Base-by-base conservation (phyloP, 306 rosid genomes). In the Gynostemma pentaphyllum region DNA sequence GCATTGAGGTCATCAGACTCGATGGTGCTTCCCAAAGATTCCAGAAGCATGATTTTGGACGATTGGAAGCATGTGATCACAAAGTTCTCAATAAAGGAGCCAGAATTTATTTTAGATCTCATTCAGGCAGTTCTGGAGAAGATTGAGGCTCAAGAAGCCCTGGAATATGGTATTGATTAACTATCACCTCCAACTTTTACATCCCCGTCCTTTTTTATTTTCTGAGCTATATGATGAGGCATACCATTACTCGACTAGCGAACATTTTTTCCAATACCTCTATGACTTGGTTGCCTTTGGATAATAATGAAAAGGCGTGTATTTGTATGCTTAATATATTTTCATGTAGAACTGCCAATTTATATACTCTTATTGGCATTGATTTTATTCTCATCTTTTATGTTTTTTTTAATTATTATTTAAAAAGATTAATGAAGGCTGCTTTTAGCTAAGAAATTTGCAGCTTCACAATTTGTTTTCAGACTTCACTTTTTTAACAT, bases 71-170 rank as follows among this genome's bases (percentile, higher is more conserved):
- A 47, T 79, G 65, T 81, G 65, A 54, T 88, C 40, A 64, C 62
- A 30, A 84, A 68, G 73, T 72, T 86, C 65, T 68, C 82, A 40
- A 76, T 75, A 28, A 86, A 84, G 82, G 90, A 86, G 62, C 97
- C 99, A 22, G 97, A 94, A 62, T 78, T 94, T 59, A 75, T 68
- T 63, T 66, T 81, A 70, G 74, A 81, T 45, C 97, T 94, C 73
- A 88, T 94, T n/a, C 69, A 70, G 70, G 72, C 79, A 68, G 82
- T 84, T 64, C 94, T 88, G 18, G 76, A 78, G 75, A 81, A 62
- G 87, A 78, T 88, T 53, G 85, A 86, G 74, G 70, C 75, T 60
- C 81, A 1, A 68, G 82, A 75, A 71, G 75, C 67, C 54, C 67
- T 63, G 62, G 74, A 80, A 40, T 69, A 61, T 64, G 78, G 66